Conservation (phyloP, 2,329 filamentous ascomycete genomes). For the Chrysosporium keratinophilum region DNA sequence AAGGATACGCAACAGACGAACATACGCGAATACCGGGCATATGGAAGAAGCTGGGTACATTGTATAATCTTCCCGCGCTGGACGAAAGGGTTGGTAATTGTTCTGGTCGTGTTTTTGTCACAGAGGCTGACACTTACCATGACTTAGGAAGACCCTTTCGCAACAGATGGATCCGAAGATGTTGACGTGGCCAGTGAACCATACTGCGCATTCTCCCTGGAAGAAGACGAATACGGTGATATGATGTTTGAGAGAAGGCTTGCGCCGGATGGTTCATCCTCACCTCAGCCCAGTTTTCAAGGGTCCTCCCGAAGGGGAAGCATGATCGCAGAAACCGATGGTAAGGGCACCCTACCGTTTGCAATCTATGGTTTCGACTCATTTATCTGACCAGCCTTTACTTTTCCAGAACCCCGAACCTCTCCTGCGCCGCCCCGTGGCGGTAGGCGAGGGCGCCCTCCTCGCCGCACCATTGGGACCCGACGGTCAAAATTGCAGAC, state of each 20-base stretch:
- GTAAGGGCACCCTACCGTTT: constrained; percentile 22
- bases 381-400: not conserved
- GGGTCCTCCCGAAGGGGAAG: constrained; percentile 35
- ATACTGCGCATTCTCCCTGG: constrained; percentile 58
- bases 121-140: not conserved
- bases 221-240: constrained; percentile 40
- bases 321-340: constrained; percentile 40
- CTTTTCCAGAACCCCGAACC: constrained; percentile 31
- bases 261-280: constrained; percentile 35
- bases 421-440: constrained; percentile 36
- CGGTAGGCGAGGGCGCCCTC: constrained; percentile 27
- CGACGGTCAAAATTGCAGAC: constrained; percentile 33
- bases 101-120: not conserved
- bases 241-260: constrained; percentile 41
- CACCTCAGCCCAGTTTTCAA: constrained; percentile 28
- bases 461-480: constrained; percentile 29
- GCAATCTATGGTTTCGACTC: not conserved
- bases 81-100: constrained; percentile 63
- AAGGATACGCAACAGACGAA: constrained; percentile 57
- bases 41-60: constrained; percentile 72
- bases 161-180: constrained; percentile 49
- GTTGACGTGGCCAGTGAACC: constrained; percentile 40
- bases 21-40: constrained; percentile 88
- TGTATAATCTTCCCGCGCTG: constrained; percentile 77
- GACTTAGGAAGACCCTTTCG: constrained; percentile 43